Percentiles rank a stretch among this genome's conserved stretches.
These are phyloP conservation scores for Malassezia furfur DNA, from an alignment of 1,284 basidiomycete genomes.

Conservation along the genomic window DNA sequence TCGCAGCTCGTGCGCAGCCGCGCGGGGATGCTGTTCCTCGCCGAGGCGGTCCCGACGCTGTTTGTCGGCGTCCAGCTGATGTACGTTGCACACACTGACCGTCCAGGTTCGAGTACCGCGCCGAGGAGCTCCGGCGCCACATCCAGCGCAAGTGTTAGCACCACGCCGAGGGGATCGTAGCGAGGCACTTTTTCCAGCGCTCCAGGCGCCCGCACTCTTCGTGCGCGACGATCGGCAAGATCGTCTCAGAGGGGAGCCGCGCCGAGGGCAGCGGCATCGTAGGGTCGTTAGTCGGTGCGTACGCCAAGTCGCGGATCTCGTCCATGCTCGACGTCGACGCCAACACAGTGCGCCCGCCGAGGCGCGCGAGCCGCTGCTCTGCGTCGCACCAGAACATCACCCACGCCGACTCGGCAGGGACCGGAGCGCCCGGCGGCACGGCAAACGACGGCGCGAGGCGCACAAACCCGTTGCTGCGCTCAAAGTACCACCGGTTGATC, in stretches of 20 bases:
- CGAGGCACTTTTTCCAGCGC: constrained; percentile 65
- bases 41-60: constrained; percentile 58
- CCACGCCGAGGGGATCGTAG: constrained; percentile 70
- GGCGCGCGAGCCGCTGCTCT: constrained; percentile 58
- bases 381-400: constrained; percentile 97
- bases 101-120: constrained; percentile 50
- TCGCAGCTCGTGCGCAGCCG: constrained; percentile 59
- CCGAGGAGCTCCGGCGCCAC: constrained; percentile 26
- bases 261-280: constrained; percentile 34
- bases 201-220: constrained; percentile 70
- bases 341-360: constrained; percentile 20
- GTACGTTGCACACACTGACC: constrained; percentile 57
- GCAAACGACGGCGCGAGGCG: constrained; percentile 52
- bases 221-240: constrained; percentile 64
- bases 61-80: constrained; percentile 82
- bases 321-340: constrained; percentile 3
- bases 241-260: constrained; percentile 18
- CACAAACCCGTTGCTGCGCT: constrained; percentile 82
- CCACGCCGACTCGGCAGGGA: constrained; percentile 53
- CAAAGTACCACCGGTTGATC: constrained; percentile 99
- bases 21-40: constrained; percentile 62
- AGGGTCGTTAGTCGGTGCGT: neutral
- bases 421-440: neutral
- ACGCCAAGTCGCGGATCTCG: constrained; percentile 19
- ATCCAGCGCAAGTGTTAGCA: constrained; percentile 27